A percentile compares a stretch with the other conserved stretches of the same genome.
Conservation (phyloP, 139 green algal genomes). For the Chlamydomonas sp. region DNA sequence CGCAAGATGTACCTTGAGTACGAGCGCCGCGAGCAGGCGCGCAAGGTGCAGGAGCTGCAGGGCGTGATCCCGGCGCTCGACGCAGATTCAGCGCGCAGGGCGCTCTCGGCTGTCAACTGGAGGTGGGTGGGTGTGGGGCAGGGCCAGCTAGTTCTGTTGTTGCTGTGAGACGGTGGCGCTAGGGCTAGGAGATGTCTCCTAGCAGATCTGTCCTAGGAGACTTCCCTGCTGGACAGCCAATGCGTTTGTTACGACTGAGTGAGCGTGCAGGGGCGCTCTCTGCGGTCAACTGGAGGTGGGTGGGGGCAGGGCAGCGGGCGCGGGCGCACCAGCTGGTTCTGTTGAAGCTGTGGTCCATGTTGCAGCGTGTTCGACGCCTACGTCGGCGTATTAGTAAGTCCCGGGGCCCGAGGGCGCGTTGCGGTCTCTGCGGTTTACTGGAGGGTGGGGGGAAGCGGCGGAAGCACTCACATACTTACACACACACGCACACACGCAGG, state of each 20-base stretch:
- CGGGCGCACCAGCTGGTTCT: too few species aligned
- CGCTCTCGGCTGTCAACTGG: constrained; percentile 55
- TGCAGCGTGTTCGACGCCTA: too few species aligned
- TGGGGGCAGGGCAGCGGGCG: too few species aligned
- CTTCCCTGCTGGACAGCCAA: too few species aligned
- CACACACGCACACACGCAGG: not conserved
- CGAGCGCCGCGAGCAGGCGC: constrained; percentile 48
- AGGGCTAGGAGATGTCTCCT: not conserved
- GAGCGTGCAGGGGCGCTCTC: too few species aligned
- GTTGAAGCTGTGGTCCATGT: too few species aligned
- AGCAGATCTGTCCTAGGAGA: too few species aligned
- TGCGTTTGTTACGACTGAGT: too few species aligned
- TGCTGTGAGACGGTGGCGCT: not conserved
- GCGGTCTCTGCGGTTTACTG: too few species aligned
- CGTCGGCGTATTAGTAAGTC: too few species aligned
- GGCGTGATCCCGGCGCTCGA: constrained; percentile 55
- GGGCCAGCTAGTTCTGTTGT: not conserved
- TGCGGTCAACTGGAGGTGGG: not conserved
- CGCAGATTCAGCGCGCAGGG: constrained; percentile 42
- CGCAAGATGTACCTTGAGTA: constrained; percentile 66
- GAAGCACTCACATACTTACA: not conserved
- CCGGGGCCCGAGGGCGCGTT: too few species aligned
- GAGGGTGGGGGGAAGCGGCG: too few species aligned
- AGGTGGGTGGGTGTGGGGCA: constrained; percentile 29
- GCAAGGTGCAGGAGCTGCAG: constrained; percentile 62